Evolutionary conservation across 176 grass and related monocot genomes (phyloP).

Genomic region (Paspalum vaginatum): DNA sequence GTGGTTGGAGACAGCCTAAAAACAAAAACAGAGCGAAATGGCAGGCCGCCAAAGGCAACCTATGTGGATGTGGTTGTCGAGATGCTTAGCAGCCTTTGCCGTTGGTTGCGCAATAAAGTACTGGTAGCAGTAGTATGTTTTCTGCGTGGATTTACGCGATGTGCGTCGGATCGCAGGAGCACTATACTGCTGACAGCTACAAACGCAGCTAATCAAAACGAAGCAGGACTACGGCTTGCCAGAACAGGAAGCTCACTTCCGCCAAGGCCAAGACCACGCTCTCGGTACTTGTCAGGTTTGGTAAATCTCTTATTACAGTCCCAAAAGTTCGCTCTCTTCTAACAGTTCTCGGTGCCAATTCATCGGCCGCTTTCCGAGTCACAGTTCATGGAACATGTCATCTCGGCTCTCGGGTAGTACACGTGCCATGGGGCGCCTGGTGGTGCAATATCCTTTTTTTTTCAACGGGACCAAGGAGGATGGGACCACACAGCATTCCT

Average conservation of each 20-base stretch:
- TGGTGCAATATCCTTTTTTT: background rate
- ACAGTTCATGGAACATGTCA: background rate
- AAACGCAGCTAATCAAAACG: constrained; percentile 18
- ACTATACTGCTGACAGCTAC: no score
- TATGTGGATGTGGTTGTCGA: no score
- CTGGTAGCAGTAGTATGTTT: no score
- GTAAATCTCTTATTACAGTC: background rate
- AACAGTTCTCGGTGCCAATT: no score
- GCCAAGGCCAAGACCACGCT: background rate
- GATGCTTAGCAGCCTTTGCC: no score
- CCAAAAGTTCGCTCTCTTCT: background rate
- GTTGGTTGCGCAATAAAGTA: no score
- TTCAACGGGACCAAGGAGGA: background rate
- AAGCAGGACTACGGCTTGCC: background rate
- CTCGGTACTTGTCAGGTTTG: background rate
- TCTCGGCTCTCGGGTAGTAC: background rate
- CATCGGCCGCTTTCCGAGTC: background rate
- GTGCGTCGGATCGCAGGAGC: no score
- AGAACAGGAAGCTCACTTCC: background rate
- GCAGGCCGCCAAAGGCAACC: constrained; percentile 34
- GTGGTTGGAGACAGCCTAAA: no score
- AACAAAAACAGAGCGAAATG: constrained; percentile 10
- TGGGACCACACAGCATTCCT: constrained; percentile 2
- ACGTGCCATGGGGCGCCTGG: background rate
- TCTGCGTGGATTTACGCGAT: no score